These are phyloP conservation scores for Cyclotella cryptica DNA, from an alignment of 108 stramenopile genomes.

Conservation along the genomic window DNA sequence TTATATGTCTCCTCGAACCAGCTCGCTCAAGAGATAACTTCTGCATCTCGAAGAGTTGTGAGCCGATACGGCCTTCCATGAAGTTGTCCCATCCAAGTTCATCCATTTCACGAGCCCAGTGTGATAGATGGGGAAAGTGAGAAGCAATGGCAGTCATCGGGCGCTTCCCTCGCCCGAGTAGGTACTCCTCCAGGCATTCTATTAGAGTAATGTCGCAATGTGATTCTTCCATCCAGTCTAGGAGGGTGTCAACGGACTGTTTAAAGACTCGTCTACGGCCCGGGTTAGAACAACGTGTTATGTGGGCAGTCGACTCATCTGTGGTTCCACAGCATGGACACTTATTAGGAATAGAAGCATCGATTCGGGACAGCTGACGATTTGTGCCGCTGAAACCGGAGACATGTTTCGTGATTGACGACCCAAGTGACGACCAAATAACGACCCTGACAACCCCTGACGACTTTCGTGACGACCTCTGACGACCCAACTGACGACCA, in stretches of 20 bases:
- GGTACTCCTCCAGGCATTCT: neutral
- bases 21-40: too few relatives aligned
- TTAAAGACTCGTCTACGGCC: neutral
- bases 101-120: neutral
- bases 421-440: too few relatives aligned
- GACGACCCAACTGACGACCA: too few relatives aligned
- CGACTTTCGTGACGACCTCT: too few relatives aligned
- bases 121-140: neutral
- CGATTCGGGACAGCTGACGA: too few relatives aligned
- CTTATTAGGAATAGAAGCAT: neutral
- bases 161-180: neutral
- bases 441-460: too few relatives aligned
- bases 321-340: constrained; percentile 1
- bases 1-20: too few relatives aligned
- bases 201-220: neutral
- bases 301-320: constrained; percentile 1
- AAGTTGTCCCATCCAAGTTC: neutral
- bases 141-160: neutral
- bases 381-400: too few relatives aligned
- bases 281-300: neutral
- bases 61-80: too few relatives aligned
- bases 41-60: too few relatives aligned
- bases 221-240: neutral
- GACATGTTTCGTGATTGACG: too few relatives aligned
- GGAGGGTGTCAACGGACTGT: neutral